Percentiles rank a stretch among this genome's conserved stretches.
phyloP scores from a whole-genome alignment of 2,329 filamentous ascomycete genomes.

The Sarocladium oryzae region DNA sequence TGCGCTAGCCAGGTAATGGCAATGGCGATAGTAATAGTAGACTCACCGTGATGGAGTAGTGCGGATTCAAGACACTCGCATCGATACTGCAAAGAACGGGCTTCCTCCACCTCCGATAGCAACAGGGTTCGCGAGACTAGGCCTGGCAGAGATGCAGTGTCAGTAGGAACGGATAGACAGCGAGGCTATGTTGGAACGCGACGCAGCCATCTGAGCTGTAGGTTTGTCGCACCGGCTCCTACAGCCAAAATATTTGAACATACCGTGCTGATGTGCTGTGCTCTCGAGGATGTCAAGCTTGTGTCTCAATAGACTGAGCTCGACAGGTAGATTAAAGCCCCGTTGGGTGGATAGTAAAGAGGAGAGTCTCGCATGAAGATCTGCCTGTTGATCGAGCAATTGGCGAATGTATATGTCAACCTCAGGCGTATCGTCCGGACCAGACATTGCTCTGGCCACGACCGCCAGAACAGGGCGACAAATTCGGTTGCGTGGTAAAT shows the following conservation, averaged over 20 bases:
- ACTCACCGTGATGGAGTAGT: constrained; percentile 34
- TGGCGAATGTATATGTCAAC: constrained; percentile 25
- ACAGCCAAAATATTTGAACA: too few species aligned
- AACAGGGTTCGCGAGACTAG: constrained; percentile 29
- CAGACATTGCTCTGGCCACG: background rate
- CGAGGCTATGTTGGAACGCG: background rate
- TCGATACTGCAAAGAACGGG: constrained; percentile 48
- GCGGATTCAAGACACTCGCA: constrained; percentile 52
- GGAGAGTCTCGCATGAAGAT: constrained; percentile 45
- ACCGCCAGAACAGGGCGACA: background rate
- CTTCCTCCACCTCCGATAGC: constrained; percentile 51
- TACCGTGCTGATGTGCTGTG: constrained; percentile 44
- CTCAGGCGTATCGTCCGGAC: constrained; percentile 11
- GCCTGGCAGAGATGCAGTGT: constrained; percentile 15
- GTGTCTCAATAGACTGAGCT: constrained; percentile 50
- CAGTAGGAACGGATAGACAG: constrained; percentile 9
- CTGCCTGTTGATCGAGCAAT: constrained; percentile 46
- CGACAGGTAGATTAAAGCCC: constrained; percentile 39
- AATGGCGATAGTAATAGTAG: too few species aligned
- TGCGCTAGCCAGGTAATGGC: too few species aligned
- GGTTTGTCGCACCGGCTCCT: too few species aligned
- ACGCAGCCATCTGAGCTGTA: background rate
- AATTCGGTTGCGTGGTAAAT: too few species aligned
- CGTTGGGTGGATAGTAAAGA: constrained; percentile 41
- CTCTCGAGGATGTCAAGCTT: constrained; percentile 44